Conservation (phyloP, 108 stramenopile genomes). For the Pinguiococcus pyrenoidosus region DNA sequence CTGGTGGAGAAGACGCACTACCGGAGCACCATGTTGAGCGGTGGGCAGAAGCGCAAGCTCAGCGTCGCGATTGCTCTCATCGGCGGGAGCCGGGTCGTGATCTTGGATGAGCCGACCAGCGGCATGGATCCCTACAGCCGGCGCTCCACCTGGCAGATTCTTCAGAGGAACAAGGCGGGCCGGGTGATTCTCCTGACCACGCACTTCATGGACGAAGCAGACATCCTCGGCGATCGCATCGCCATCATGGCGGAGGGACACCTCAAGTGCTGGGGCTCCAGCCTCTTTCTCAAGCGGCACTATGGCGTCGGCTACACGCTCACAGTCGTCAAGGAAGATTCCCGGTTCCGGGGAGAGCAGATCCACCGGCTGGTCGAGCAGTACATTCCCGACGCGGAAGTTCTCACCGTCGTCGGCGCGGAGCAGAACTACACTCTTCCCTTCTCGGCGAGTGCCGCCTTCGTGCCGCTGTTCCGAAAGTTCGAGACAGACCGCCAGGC, state of each 20-base stretch:
- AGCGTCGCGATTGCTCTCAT: slow-evolving; percentile 44
- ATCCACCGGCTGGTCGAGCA: slow-evolving; percentile 46
- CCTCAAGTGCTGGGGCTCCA: slow-evolving; percentile 66
- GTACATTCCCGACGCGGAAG: slow-evolving; percentile 46
- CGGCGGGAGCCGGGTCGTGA: slow-evolving; percentile 34
- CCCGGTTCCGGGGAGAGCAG: slow-evolving; percentile 2
- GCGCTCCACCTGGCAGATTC: slow-evolving; percentile 42
- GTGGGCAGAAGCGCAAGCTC: slow-evolving; percentile 57
- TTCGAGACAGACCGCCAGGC: slow-evolving; percentile 49
- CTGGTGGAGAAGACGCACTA: slow-evolving; percentile 44
- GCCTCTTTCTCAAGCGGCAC: slow-evolving; percentile 57
- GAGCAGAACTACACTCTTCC: slow-evolving; percentile 86
- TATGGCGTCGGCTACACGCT: slow-evolving; percentile 49
- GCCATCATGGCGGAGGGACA: slow-evolving; percentile 85
- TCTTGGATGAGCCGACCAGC: slow-evolving; percentile 56
- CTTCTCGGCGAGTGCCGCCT: slow-evolving; percentile 50
- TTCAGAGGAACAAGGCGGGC: slow-evolving; percentile 22
- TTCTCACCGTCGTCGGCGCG: slow-evolving; percentile 74
- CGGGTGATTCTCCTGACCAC: slow-evolving; percentile 67
- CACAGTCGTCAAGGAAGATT: slow-evolving; percentile 28
- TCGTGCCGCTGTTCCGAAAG: slow-evolving; percentile 58
- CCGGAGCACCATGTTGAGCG: slow-evolving; percentile 33
- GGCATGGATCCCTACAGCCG: slow-evolving; percentile 64
- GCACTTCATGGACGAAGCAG: slow-evolving; percentile 97
- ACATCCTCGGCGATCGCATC: slow-evolving; percentile 84